phyloP scores from a whole-genome alignment of 768 basidiomycete species.

The Cytidiella melzeri region DNA sequence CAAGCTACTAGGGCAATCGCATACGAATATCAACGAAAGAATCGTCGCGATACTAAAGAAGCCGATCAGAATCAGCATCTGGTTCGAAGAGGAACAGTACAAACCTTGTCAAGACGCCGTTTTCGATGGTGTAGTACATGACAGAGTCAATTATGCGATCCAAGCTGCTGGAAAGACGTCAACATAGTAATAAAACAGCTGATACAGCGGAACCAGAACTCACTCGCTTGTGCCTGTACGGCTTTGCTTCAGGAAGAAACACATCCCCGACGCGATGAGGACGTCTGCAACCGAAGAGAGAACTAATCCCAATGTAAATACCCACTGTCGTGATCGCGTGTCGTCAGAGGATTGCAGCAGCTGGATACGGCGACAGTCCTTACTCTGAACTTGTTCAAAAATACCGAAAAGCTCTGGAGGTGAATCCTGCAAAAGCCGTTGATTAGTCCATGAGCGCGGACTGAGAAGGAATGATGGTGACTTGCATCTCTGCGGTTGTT shows the following conservation, averaged over 20 bases:
- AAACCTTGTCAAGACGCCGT: slow-evolving; percentile 22
- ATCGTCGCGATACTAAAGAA: slow-evolving; percentile 16
- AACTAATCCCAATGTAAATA: slow-evolving; percentile 23
- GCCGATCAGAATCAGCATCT: neutral
- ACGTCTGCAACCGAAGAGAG: slow-evolving; percentile 22
- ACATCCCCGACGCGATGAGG: slow-evolving; percentile 19
- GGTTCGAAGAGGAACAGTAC: no score
- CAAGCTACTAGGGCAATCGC: slow-evolving; percentile 4
- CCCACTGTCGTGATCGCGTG: slow-evolving; percentile 17
- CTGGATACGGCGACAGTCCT: slow-evolving; percentile 3
- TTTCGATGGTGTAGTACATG: slow-evolving; percentile 24
- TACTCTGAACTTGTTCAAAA: slow-evolving; percentile 16
- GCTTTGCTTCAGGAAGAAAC: slow-evolving; percentile 19
- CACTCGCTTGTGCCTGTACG: slow-evolving; percentile 21
- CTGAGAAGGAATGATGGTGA: neutral
- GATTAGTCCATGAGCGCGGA: neutral
- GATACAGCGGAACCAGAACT: no score
- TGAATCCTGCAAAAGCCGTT: slow-evolving; percentile 10
- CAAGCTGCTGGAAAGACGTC: slow-evolving; percentile 13
- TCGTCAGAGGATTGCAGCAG: neutral
- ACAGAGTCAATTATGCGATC: slow-evolving; percentile 23
- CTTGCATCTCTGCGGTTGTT: slow-evolving; percentile 7
- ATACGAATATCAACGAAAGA: slow-evolving; percentile 21
- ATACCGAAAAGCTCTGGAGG: slow-evolving; percentile 14
- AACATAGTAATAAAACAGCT: neutral